Evolutionary conservation across 1,284 basidiomycete species (phyloP), one percentile per base, ranked within the genome.

Genomic region (Fomitiporia mediterranea): DNA sequence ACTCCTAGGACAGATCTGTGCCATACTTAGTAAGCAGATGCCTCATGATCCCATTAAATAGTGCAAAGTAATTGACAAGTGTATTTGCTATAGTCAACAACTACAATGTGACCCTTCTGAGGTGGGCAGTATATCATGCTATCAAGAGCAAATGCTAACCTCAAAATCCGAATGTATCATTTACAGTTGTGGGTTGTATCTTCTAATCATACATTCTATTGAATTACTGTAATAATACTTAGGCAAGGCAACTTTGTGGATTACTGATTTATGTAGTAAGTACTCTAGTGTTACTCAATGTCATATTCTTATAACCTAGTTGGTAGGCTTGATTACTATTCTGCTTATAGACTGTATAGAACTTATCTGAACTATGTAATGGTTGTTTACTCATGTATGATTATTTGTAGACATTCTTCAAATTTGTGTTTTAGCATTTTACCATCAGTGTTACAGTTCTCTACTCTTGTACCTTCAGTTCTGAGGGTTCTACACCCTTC

Each of bases 391-490:
- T 3, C 2, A 37, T 17, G 2, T 9, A 19, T 50, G 6, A 19
- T n/a, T n/a, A n/a, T 34, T 13, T 21, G 13, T 34, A 53, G 52
- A 53, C 32, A 44, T 53, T 28, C 40, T 53, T 32, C 17, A 32
- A 11, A 44, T 53, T 2, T 11, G 52, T 7, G 52, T 53, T 19
- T 4, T 44, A 6, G 52, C 52, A 17, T 34, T 53, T 28, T 53
- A 34, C 21, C 21, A n/a, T 21, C 11, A 32, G 19, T n/a, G 52
- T 34, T n/a, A n/a, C n/a, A n/a, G n/a, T n/a, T n/a, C n/a, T n/a
- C n/a, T n/a, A n/a, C n/a, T n/a, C n/a, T n/a, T n/a, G n/a, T n/a
- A n/a, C n/a, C n/a, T n/a, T n/a, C n/a, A n/a, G n/a, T n/a, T n/a
- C n/a, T n/a, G n/a, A n/a, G n/a, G n/a, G n/a, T n/a, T n/a, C n/a